Evolutionary conservation across 805 yeast species (phyloP), one percentile per base, ranked within the genome.

Genomic region (Kuraishia molischiana): DNA sequence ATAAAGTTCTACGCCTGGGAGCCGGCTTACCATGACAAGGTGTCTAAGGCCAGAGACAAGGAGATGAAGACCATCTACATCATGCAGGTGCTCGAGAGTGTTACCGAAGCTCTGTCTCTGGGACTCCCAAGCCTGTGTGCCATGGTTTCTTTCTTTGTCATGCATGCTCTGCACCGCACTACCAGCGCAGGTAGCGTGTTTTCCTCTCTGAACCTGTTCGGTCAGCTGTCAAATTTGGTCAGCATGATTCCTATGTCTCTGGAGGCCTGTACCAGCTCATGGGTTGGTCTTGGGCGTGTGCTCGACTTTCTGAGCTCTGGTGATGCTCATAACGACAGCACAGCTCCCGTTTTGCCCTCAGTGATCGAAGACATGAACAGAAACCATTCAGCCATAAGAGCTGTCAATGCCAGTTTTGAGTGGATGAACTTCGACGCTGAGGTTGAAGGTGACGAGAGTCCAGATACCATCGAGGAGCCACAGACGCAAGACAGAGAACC

Each of bases 1-100:
- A 84, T 89, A 55, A 89, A 89, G 62, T 83, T 72, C 54, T 89
- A 87, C 54, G 84, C 94, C 1, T 89, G 96, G 96, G 97, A 89
- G 59, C 67, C 66, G 24, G 87, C 96, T 1, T 89, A 85, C 53
- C 66, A 68, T 38, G 55, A 67, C 9, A 62, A 69, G 36, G 69
- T 89, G 24, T 51, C 73, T 13, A 67, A 64, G 9, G 66, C 74
- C 21, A 72, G 97, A 53, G 49, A 52, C 0, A 52, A 62, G 19
- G 97, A 87, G 58, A 77, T 84, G 71, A 62, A 51, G 3, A 62
- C 65, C 36, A 69, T 89, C 42, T 68, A 77, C 43, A 64, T 59
- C 38, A 72, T 85, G 64, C 89, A 83, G 49, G 64, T 77, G 32
- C 54, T 74, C 20, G 74, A 89, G 54, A 83, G 74, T 46, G 44